Evolutionary conservation across 257 asterid species (phyloP).

Genomic region (Rubia yunnanensis): DNA sequence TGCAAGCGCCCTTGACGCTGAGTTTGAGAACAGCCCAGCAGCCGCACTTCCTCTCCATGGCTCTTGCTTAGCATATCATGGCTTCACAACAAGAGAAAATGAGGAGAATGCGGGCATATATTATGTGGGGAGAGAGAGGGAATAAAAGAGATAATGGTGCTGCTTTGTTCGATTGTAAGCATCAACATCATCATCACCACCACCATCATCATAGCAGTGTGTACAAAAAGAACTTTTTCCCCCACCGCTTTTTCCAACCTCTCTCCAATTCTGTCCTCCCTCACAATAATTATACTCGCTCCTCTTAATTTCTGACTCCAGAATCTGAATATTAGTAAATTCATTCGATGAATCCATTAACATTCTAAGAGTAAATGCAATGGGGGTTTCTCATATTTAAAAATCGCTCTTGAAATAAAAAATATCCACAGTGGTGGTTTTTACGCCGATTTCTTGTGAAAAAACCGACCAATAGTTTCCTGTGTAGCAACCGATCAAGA

Average conservation of each 20-base stretch:
- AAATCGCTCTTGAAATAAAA: no score
- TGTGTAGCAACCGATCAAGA: no score
- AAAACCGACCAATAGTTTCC: no score
- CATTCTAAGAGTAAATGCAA: no score
- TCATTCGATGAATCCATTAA: no score
- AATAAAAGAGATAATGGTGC: constrained; percentile 25
- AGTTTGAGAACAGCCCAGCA: constrained; percentile 69
- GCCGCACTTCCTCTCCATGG: constrained; percentile 66
- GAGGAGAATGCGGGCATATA: constrained; percentile 20
- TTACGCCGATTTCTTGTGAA: no score
- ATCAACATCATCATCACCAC: constrained; percentile 48
- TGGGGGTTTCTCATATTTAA: no score
- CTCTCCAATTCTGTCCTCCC: constrained; percentile 11
- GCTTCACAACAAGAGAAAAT: constrained; percentile 18
- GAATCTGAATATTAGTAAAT: no score
- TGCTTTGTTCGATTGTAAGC: constrained; percentile 42
- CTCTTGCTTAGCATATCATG: constrained; percentile 17
- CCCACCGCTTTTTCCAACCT: constrained; percentile 31
- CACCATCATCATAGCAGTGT: constrained; percentile 60
- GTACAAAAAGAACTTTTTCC: constrained; percentile 71
- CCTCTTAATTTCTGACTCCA: constrained; percentile 24
- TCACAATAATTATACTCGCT: constrained; percentile 2
- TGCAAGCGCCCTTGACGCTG: constrained; percentile 45
- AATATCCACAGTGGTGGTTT: no score
- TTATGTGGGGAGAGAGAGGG: constrained; percentile 20